These are phyloP conservation scores for Hericium coralloides DNA, from an alignment of 768 basidiomycete genomes.

Conservation along the genomic window DNA sequence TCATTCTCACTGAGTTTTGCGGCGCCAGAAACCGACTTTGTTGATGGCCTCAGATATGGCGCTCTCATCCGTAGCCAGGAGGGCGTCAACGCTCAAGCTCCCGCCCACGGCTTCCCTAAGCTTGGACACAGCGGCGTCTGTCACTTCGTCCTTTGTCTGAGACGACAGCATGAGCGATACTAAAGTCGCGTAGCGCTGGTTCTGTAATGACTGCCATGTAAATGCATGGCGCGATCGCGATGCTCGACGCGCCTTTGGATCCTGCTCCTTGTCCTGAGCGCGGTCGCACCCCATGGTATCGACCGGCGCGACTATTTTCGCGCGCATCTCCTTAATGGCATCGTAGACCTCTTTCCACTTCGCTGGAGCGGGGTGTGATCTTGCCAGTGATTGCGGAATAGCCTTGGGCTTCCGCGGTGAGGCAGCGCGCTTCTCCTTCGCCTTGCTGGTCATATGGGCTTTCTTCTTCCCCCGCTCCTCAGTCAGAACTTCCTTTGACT, in stretches of 20 bases:
- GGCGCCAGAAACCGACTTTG: slow-evolving; percentile 90
- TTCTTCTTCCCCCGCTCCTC: slow-evolving; percentile 1
- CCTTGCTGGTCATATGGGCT: slow-evolving; percentile 9
- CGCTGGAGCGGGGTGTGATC: slow-evolving; percentile 58
- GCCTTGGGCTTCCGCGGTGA: slow-evolving; percentile 47
- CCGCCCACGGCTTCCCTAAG: slow-evolving; percentile 71
- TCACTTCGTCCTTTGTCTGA: slow-evolving; percentile 91
- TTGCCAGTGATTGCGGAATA: slow-evolving; percentile 42
- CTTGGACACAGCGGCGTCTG: slow-evolving; percentile 67
- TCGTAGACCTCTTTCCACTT: slow-evolving; percentile 65
- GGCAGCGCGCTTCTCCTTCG: slow-evolving; percentile 16
- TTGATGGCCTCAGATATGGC: slow-evolving; percentile 68
- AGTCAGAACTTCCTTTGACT: slow-evolving; percentile 1
- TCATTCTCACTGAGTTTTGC: slow-evolving; percentile 65
- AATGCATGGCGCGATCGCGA: background rate
- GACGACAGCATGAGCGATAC: slow-evolving; percentile 93
- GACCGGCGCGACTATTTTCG: slow-evolving; percentile 69
- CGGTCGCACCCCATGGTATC: slow-evolving; percentile 88
- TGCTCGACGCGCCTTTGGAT: slow-evolving; percentile 48
- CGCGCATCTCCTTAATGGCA: slow-evolving; percentile 68
- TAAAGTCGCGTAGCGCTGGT: slow-evolving; percentile 73
- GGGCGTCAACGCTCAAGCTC: slow-evolving; percentile 61
- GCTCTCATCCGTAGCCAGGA: slow-evolving; percentile 53
- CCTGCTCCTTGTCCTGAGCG: slow-evolving; percentile 51
- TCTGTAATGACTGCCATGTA: slow-evolving; percentile 33